phyloP scores from a whole-genome alignment of 2,329 filamentous ascomycete species.

The Fusarium sp. region DNA sequence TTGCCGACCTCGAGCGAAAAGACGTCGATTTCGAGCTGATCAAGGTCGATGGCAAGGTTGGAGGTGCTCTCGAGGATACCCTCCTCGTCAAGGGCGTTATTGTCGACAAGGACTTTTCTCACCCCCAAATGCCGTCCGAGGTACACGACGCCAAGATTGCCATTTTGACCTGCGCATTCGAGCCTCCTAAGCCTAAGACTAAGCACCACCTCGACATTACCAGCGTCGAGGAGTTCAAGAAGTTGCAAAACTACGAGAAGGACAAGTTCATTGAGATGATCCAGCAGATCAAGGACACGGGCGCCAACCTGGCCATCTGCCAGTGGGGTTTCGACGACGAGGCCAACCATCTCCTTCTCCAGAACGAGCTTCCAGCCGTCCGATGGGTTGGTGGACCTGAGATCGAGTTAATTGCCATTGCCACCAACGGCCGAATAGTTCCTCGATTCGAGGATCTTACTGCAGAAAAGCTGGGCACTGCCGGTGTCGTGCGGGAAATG shows the following conservation, averaged over 20 bases:
- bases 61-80: constrained; percentile 92
- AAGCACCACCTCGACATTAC: constrained; percentile 99
- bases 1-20: constrained; percentile 94
- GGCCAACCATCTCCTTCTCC: constrained; percentile 95
- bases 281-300: constrained; percentile 95
- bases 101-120: constrained; percentile 99
- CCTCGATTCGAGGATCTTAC: constrained; percentile 96
- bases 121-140: constrained; percentile 98
- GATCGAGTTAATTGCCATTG: constrained; percentile 98
- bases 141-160: constrained; percentile 97
- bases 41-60: constrained; percentile 99
- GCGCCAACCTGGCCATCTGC: constrained; percentile 97
- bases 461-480: constrained; percentile 89
- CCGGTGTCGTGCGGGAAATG: constrained; percentile 94
- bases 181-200: constrained; percentile 99
- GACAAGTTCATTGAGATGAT: constrained; percentile 99
- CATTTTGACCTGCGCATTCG: constrained; percentile 97
- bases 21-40: constrained; percentile 99
- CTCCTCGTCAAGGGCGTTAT: constrained; percentile 98
- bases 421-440: constrained; percentile 97
- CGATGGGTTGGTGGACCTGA: constrained; percentile 98
- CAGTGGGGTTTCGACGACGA: constrained; percentile 99
- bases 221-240: constrained; percentile 97
- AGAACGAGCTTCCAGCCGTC: constrained; percentile 95
- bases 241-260: constrained; percentile 94